A percentile compares a stretch with the other conserved stretches of the same genome.
Conservation (phyloP, 768 basidiomycete species). For the Mycena vulgaris region DNA sequence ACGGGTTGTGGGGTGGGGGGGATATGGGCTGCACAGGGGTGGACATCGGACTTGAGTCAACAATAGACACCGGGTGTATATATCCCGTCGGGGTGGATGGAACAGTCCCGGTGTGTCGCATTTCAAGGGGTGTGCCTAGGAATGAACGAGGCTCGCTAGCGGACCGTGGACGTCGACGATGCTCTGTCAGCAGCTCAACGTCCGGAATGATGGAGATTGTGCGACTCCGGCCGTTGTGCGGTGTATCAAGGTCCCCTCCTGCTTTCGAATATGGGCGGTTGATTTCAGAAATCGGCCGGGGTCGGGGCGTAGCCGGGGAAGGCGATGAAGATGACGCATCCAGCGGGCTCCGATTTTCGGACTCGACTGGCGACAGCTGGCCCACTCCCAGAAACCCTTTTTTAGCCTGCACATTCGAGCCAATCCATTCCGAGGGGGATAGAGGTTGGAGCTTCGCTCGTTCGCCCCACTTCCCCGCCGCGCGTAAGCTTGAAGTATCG, state of each 20-base stretch:
- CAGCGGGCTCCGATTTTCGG: slow-evolving; percentile 25
- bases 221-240: background rate
- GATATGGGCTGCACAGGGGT: slow-evolving; percentile 16
- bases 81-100: slow-evolving; percentile 29
- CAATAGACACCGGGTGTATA: slow-evolving; percentile 12
- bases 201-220: slow-evolving; percentile 10
- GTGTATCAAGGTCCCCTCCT: slow-evolving; percentile 12
- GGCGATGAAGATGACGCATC: slow-evolving; percentile 2
- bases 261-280: slow-evolving; percentile 13
- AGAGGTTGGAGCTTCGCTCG: slow-evolving; percentile 16
- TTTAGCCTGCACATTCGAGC: slow-evolving; percentile 15
- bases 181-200: slow-evolving; percentile 20
- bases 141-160: slow-evolving; percentile 39
- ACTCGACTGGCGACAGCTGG: slow-evolving; percentile 6
- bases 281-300: slow-evolving; percentile 22
- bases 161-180: slow-evolving; percentile 33
- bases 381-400: background rate
- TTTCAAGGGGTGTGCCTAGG: slow-evolving; percentile 8
- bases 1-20: slow-evolving; percentile 19
- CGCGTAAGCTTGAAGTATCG: slow-evolving; percentile 16
- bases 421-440: slow-evolving; percentile 36
- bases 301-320: slow-evolving; percentile 34
- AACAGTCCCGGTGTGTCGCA: slow-evolving; percentile 25
- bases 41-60: slow-evolving; percentile 1
- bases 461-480: slow-evolving; percentile 14